phyloP scores from a whole-genome alignment of 345 rosid genomes.

The Euphorbia pulcherrima region DNA sequence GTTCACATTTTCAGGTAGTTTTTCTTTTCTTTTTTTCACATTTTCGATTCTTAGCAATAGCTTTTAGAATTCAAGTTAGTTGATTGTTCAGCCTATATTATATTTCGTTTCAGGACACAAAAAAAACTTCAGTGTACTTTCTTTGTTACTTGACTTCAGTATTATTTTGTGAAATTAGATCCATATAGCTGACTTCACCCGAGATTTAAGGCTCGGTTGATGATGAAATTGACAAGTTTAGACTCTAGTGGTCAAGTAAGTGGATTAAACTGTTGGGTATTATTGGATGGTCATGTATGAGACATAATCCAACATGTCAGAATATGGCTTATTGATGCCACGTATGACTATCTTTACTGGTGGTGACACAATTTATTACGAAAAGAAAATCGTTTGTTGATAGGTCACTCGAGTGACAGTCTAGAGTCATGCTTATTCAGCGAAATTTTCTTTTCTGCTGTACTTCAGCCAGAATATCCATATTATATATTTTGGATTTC shows the following conservation, averaged over 20 bases:
- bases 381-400: background rate
- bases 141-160: background rate
- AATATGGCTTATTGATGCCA: background rate
- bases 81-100: background rate
- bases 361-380: background rate
- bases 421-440: no score
- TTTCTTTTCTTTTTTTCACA: background rate
- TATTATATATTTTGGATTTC: background rate
- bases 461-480: background rate
- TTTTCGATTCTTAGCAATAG: background rate
- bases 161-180: no score
- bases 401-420: background rate
- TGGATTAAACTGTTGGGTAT: background rate
- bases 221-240: background rate
- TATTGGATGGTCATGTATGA: background rate
- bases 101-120: constrained; percentile 7
- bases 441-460: background rate
- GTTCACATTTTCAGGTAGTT: constrained; percentile 82
- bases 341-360: background rate
- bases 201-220: no score
- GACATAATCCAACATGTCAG: background rate
- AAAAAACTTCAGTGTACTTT: background rate
- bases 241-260: background rate
- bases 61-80: background rate
- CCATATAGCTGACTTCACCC: no score